Evolutionary conservation across 768 basidiomycete genomes (phyloP).

Genomic region (Erythrobasidium yunnanense): DNA sequence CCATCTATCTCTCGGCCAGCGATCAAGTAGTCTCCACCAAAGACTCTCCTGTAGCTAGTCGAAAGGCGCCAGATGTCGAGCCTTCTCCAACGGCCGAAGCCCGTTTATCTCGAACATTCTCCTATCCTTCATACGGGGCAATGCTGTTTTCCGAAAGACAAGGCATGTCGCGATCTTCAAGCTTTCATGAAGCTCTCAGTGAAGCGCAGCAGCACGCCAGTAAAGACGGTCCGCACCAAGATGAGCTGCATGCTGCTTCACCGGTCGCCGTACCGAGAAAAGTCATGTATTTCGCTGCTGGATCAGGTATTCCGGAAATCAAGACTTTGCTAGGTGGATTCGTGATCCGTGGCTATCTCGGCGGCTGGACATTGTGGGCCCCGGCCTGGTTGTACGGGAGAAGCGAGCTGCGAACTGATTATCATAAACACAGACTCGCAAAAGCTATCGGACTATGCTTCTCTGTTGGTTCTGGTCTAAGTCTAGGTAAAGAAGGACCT

Average conservation of each 20-base stretch:
- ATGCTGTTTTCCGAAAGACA: too few species aligned
- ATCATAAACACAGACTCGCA: constrained; percentile 45
- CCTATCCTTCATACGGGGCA: neutral
- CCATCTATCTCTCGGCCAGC: constrained; percentile 75
- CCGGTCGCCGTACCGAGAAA: constrained; percentile 27
- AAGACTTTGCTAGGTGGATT: constrained; percentile 91
- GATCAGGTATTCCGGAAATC: constrained; percentile 92
- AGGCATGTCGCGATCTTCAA: too few species aligned
- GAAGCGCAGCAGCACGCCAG: neutral
- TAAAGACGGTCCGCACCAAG: neutral
- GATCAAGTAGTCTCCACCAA: constrained; percentile 78
- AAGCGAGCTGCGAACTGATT: neutral
- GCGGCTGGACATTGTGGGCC: constrained; percentile 59
- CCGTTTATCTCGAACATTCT: neutral
- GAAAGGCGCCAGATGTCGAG: too few species aligned
- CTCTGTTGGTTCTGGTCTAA: constrained; percentile 82
- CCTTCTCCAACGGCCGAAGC: neutral
- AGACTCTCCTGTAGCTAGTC: constrained; percentile 58
- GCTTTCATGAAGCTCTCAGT: constrained; percentile 30
- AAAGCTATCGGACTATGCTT: constrained; percentile 81
- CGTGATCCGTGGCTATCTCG: constrained; percentile 94
- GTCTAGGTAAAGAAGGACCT: constrained; percentile 69
- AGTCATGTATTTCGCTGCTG: constrained; percentile 52
- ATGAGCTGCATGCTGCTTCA: neutral
- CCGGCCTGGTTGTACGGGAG: neutral